Evolutionary conservation across 768 basidiomycete genomes (phyloP).

Genomic region (Pisolithus orientalis): DNA sequence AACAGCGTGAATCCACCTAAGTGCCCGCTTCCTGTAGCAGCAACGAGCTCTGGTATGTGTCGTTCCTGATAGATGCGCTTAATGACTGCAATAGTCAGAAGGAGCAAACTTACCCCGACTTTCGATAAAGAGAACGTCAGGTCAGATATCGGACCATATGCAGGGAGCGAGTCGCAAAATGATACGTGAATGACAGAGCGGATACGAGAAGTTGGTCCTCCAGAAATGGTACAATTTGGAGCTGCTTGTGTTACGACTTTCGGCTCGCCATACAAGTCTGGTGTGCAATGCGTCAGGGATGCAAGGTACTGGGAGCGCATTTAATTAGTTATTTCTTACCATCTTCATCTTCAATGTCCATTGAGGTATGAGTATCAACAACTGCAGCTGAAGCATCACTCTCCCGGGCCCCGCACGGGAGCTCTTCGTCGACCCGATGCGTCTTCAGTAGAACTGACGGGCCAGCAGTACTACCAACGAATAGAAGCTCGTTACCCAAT

Average conservation of each 20-base stretch:
- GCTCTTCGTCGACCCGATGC: slow-evolving; percentile 57
- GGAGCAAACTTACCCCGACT: slow-evolving; percentile 51
- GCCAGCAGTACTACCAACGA: slow-evolving; percentile 81
- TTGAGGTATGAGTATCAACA: slow-evolving; percentile 40
- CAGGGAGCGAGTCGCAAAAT: slow-evolving; percentile 64
- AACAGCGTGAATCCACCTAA: slow-evolving; percentile 82
- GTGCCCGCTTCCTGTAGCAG: slow-evolving; percentile 73
- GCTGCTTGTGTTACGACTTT: slow-evolving; percentile 28
- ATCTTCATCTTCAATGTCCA: slow-evolving; percentile 86
- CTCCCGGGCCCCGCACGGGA: slow-evolving; percentile 37
- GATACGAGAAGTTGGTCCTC: slow-evolving; percentile 22
- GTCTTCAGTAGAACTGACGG: slow-evolving; percentile 72
- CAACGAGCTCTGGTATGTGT: slow-evolving; percentile 72
- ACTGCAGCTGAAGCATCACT: slow-evolving; percentile 41
- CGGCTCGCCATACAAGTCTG: slow-evolving; percentile 57
- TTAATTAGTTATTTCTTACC: slow-evolving; percentile 22
- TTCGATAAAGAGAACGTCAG: slow-evolving; percentile 67
- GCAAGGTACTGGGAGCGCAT: not conserved
- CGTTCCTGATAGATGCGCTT: slow-evolving; percentile 46
- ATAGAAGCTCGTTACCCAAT: slow-evolving; percentile 47
- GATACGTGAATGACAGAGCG: slow-evolving; percentile 65
- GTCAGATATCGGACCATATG: slow-evolving; percentile 71
- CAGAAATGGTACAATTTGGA: slow-evolving; percentile 32
- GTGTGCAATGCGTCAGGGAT: slow-evolving; percentile 8
- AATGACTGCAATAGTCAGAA: not conserved